Percentiles rank a stretch among this genome's conserved stretches.
Evolutionary conservation across 768 basidiomycete species (phyloP).

Genomic region (Panaeolus papilionaceus): DNA sequence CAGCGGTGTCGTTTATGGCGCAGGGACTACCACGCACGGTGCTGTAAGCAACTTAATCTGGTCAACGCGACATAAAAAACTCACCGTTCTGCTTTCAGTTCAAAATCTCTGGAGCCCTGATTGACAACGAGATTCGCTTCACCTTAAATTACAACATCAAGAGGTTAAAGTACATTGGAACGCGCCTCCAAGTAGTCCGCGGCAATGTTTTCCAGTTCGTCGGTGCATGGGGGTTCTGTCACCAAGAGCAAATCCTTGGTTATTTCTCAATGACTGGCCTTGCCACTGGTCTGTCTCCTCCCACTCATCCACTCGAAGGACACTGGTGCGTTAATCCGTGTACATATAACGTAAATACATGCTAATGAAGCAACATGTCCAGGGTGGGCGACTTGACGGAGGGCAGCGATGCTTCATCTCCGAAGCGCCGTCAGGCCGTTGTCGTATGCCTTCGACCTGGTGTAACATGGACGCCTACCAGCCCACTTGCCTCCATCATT

Average conservation of each 20-base stretch:
- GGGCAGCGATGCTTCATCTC: neutral
- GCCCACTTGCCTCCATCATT: neutral
- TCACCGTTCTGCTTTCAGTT: neutral
- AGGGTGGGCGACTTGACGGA: neutral
- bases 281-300: neutral
- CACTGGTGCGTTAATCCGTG: neutral
- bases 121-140: neutral
- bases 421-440: neutral
- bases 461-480: neutral
- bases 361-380: neutral
- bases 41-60: neutral
- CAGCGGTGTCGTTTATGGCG: neutral
- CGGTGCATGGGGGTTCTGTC: neutral
- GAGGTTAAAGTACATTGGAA: neutral
- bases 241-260: neutral
- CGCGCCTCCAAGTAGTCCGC: neutral
- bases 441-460: neutral
- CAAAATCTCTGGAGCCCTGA: neutral
- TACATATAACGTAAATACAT: neutral
- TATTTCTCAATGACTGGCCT: neutral
- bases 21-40: neutral
- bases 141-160: neutral
- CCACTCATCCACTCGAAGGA: neutral
- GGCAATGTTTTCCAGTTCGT: constrained; percentile 4
- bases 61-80: neutral